Percentiles rank a stretch among this genome's conserved stretches.
Conservation (phyloP, 2,329 filamentous ascomycete genomes). For the Podosphaera xanthii region DNA sequence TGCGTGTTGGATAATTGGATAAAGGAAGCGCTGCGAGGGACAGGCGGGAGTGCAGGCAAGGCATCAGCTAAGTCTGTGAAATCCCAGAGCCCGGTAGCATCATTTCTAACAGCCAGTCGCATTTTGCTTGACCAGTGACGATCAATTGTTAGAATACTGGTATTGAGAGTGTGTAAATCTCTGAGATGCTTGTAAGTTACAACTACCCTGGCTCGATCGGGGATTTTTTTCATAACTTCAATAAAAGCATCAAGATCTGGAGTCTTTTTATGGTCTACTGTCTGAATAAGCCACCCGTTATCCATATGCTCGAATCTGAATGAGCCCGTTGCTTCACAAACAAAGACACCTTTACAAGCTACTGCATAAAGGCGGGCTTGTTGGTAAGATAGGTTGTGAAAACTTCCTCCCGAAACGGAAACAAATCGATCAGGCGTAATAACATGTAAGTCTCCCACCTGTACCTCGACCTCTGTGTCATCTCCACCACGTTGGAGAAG, state of each 20-base stretch:
- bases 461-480: conserved; percentile 63
- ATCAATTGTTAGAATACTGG: conserved; percentile 77
- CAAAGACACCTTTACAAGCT: conserved; percentile 73
- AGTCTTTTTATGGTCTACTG: conserved; percentile 77
- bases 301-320: conserved; percentile 85
- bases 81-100: conserved; percentile 79
- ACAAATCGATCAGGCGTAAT: conserved; percentile 95
- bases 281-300: conserved; percentile 83
- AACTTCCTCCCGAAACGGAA: conserved; percentile 77
- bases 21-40: conserved; percentile 64
- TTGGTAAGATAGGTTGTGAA: conserved; percentile 93
- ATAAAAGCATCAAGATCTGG: conserved; percentile 76
- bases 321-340: conserved; percentile 84
- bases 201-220: conserved; percentile 63
- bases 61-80: conserved; percentile 69
- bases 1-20: conserved; percentile 77
- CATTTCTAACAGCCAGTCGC: conserved; percentile 77
- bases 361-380: conserved; percentile 92
- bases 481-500: conserved; percentile 74
- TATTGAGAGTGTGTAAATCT: conserved; percentile 85
- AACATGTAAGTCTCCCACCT: conserved; percentile 71
- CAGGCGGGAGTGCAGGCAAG: conserved; percentile 48
- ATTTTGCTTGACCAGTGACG: conserved; percentile 93
- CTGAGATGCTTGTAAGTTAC: conserved; percentile 90
- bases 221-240: conserved; percentile 70